Evolutionary conservation across 2,329 filamentous ascomycete species (phyloP).

Genomic region (Aspergillus fructus): DNA sequence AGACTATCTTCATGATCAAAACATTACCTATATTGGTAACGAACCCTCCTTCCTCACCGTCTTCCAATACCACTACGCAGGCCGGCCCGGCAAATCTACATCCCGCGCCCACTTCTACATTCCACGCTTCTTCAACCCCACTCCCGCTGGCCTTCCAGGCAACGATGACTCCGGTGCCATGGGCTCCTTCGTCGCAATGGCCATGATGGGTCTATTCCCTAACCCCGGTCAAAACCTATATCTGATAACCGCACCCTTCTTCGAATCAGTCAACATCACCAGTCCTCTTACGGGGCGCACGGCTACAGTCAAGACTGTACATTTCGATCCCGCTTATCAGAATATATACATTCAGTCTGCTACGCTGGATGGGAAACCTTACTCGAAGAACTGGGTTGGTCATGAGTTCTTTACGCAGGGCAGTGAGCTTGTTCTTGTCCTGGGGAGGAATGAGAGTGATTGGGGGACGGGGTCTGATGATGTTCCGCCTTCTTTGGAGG

Average conservation of each 20-base stretch:
- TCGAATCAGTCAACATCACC: slow-evolving; percentile 59
- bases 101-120: slow-evolving; percentile 63
- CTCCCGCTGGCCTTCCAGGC: slow-evolving; percentile 59
- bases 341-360: slow-evolving; percentile 67
- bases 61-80: slow-evolving; percentile 69
- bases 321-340: slow-evolving; percentile 58
- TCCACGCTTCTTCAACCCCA: slow-evolving; percentile 59
- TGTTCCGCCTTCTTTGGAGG: slow-evolving; percentile 58
- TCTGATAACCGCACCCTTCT: slow-evolving; percentile 66
- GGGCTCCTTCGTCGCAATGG: slow-evolving; percentile 64
- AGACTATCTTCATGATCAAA: slow-evolving; percentile 62
- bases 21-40: slow-evolving; percentile 66
- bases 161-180: slow-evolving; percentile 71
- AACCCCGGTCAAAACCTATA: slow-evolving; percentile 68
- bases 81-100: slow-evolving; percentile 55
- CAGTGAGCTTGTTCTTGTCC: slow-evolving; percentile 60
- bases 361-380: slow-evolving; percentile 60
- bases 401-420: slow-evolving; percentile 69
- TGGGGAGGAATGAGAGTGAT: slow-evolving; percentile 61
- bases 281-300: slow-evolving; percentile 59
- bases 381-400: slow-evolving; percentile 64
- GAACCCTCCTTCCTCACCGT: slow-evolving; percentile 63
- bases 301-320: slow-evolving; percentile 57
- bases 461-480: slow-evolving; percentile 64
- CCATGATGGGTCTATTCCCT: slow-evolving; percentile 70